Evolutionary conservation across 2,329 filamentous ascomycete genomes (phyloP).

Genomic region (Fusarium algeriense): DNA sequence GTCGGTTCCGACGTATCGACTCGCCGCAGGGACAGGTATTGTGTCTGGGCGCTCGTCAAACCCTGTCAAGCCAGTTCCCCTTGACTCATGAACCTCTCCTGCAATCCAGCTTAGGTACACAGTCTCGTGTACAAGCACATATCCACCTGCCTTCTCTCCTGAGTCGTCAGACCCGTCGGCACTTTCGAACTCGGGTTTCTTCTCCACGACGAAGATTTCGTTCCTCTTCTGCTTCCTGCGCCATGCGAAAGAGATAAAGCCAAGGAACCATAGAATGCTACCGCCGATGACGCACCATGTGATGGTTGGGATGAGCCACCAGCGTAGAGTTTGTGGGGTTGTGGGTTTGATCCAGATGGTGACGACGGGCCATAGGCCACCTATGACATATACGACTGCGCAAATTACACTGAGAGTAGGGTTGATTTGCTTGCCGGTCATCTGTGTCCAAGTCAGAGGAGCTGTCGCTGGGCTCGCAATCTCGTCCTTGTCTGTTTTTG

Average conservation of each 20-base stretch:
- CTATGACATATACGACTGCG: constrained; percentile 49
- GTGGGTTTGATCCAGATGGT: constrained; percentile 50
- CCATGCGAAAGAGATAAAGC: constrained; percentile 50
- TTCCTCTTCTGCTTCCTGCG: constrained; percentile 47
- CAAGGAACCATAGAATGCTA: constrained; percentile 51
- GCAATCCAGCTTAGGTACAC: constrained; percentile 53
- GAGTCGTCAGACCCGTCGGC: constrained; percentile 33
- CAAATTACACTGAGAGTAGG: constrained; percentile 49
- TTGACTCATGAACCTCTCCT: constrained; percentile 44
- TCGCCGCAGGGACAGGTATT: constrained; percentile 10
- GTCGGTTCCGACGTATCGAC: constrained; percentile 42
- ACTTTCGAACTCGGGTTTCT: constrained; percentile 51
- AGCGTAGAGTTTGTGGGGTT: constrained; percentile 28
- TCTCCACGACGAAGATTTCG: constrained; percentile 52
- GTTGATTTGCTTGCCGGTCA: constrained; percentile 50
- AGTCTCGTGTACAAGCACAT: constrained; percentile 54
- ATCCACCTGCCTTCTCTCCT: constrained; percentile 41
- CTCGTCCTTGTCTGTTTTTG: constrained; percentile 37
- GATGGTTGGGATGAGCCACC: constrained; percentile 51
- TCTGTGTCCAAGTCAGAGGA: constrained; percentile 48
- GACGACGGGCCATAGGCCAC: constrained; percentile 51
- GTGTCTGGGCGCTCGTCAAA: constrained; percentile 19
- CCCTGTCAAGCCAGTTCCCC: constrained; percentile 13
- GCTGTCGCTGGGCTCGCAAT: constrained; percentile 20
- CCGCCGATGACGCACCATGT: constrained; percentile 49